Evolutionary conservation across 2,329 filamentous ascomycete genomes (phyloP).

Genomic region (Calonectria hongkongensis): DNA sequence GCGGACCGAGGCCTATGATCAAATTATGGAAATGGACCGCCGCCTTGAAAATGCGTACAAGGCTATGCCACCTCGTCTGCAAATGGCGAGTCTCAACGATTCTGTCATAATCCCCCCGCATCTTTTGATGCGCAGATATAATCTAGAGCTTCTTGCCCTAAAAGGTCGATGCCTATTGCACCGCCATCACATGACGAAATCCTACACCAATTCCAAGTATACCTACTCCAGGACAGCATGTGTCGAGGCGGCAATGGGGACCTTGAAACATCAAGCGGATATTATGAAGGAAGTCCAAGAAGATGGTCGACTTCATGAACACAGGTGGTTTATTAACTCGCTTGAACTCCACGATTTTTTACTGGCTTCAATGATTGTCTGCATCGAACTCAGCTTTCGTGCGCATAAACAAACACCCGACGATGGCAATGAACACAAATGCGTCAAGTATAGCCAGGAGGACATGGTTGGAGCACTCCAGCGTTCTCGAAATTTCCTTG

Average conservation of each 20-base stretch:
- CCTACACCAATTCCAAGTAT: constrained; percentile 41
- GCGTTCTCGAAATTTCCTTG: constrained; percentile 43
- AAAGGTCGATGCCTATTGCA: constrained; percentile 45
- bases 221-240: constrained; percentile 41
- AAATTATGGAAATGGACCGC: constrained; percentile 46
- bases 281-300: constrained; percentile 47
- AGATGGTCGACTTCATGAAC: constrained; percentile 35
- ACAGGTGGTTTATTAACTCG: constrained; percentile 46
- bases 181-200: constrained; percentile 45
- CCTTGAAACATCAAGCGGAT: constrained; percentile 34
- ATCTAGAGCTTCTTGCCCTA: constrained; percentile 44
- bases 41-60: constrained; percentile 36
- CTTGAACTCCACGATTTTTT: constrained; percentile 46
- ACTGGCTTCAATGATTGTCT: constrained; percentile 46
- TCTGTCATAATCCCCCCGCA: constrained; percentile 41
- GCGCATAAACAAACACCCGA: background rate
- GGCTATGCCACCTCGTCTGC: constrained; percentile 40
- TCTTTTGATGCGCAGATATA: constrained; percentile 44
- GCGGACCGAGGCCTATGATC: constrained; percentile 37
- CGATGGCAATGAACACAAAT: background rate
- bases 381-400: constrained; percentile 42
- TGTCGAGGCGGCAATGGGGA: constrained; percentile 44
- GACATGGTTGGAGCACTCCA: constrained; percentile 37
- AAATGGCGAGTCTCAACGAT: constrained; percentile 41
- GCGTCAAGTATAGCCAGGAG: constrained; percentile 18